Base-by-base conservation (phyloP, 192 early-diverging fungal species). In the Coemansia sp. region DNA sequence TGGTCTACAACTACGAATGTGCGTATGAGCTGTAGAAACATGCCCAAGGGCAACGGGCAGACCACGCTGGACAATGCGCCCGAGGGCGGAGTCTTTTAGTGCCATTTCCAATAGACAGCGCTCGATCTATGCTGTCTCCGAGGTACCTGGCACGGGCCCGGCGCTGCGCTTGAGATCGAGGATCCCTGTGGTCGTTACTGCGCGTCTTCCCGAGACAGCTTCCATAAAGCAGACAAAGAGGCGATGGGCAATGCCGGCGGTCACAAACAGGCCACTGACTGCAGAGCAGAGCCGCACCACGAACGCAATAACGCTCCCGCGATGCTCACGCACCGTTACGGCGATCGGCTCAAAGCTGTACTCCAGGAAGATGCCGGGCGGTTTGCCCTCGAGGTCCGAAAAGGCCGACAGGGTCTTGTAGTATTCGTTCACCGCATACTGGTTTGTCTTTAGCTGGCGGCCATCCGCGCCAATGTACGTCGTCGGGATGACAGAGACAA, bases 341-440 rank as follows among this genome's bases (percentile, higher is more conserved):
- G 82, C 82, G 44, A 97, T 85, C 17, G 94, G 84, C 63, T 97
- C 92, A 54, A 97, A 82, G 26, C 86, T 84, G 57, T 92, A 97
- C 54, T 90, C 91, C 38, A 97, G 85, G 50, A 95, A 95, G 33
- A 95, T 79, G 10, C 83, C 85, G 40, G 69, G 78, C 19, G 55
- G 44, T 23, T 43, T 54, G 13, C 44, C 36, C 21, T 39, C 51
- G 8, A 44, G 11, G 5, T 40, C 36, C 20, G 22, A 58, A 31
- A 25, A 13, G n/a, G 51, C 38, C 4, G 12, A 13, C 3, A 30
- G 44, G 21, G 38, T 5, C 33, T 66, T 78, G 50, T 80, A 81
- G 26, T 72, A 80, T 54, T 95, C 90, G 20, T 87, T 95, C 2
- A 94, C 91, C 9, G 92, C 88, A 63, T 94, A 98, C 63, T 98